phyloP scores from a whole-genome alignment of 345 rosid genomes.

The Citrus australasica region DNA sequence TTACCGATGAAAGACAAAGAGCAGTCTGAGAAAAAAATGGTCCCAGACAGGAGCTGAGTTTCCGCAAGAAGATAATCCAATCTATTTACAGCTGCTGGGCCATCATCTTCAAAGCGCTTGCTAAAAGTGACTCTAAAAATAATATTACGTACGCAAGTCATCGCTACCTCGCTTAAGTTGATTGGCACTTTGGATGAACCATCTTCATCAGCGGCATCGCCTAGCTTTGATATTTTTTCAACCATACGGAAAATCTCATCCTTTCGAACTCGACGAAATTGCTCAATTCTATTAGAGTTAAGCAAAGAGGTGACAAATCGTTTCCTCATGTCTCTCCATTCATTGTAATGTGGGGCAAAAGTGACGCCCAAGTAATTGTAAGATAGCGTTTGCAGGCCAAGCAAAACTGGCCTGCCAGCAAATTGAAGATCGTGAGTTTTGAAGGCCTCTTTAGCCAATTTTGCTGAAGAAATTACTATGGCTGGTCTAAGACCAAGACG shows the following conservation, averaged over 20 bases:
- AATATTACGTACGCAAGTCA: slow-evolving; percentile 18
- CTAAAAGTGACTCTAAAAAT: slow-evolving; percentile 41
- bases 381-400: background rate
- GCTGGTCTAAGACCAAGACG: background rate
- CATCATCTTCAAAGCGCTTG: slow-evolving; percentile 31
- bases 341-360: background rate
- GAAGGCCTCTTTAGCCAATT: background rate
- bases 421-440: background rate
- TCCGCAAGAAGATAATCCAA: slow-evolving; percentile 29
- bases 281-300: too few relatives aligned
- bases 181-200: slow-evolving; percentile 1
- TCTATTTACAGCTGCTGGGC: slow-evolving; percentile 8
- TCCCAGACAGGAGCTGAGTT: background rate
- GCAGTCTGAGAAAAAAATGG: too few relatives aligned
- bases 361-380: background rate
- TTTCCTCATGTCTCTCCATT: background rate
- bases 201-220: background rate
- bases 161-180: slow-evolving; percentile 24
- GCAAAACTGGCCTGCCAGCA: background rate
- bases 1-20: too few relatives aligned
- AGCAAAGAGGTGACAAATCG: too few relatives aligned
- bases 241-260: too few relatives aligned
- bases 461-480: slow-evolving; percentile 15
- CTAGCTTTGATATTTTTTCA: background rate
- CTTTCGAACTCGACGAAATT: too few relatives aligned